Base-by-base conservation (phyloP, 2,329 filamentous ascomycete species). In the Fonsecaea pedrosoi region DNA sequence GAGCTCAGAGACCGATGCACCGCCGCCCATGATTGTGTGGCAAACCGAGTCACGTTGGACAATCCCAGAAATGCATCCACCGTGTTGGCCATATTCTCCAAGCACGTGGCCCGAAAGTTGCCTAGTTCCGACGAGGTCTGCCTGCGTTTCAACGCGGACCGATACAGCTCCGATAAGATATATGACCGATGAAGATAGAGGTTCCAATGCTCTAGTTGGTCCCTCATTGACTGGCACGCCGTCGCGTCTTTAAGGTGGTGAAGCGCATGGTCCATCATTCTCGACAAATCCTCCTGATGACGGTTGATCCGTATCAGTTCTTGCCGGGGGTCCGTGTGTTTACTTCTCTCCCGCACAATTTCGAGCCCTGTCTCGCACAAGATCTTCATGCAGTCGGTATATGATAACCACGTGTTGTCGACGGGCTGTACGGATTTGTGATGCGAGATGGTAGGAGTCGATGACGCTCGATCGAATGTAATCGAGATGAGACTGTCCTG, bases 131-230 rank as follows among this genome's bases (percentile, higher is more conserved):
- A 18, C 38, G 45, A 54, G 53, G 80, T 78, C 4, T 82, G 80
- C 34, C 40, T 37, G n/a, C 57, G 48, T 73, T 85, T 87, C 71
- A 88, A 82, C 30, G 85, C 83, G 35, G 86, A 85, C 45, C 86
- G 82, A 73, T 84, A 87, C 50, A 88, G 82, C 75, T 88, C 86
- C 2, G 86, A 87, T 30, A 83, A 82, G 65, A 87, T 84, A 74
- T 88, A 89, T 4, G 85, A 87, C 15, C 84, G 84, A 73, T 89
- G 86, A 3, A 89, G 77, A 71, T 87, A 87, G 3, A 88, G 74
- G 0, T 84, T 85, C 77, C 86, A 85, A 69, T 87, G 83, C 73
- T 89, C 84, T 1, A 88, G 75, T 65, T 86, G 85, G 67, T 88
- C 83, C 8, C 74, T 78, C 0, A 76, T 61, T 3, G 74, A 75